Base-by-base conservation (phyloP, 495 filamentous ascomycete genomes). In the Penicillium nucicola region DNA sequence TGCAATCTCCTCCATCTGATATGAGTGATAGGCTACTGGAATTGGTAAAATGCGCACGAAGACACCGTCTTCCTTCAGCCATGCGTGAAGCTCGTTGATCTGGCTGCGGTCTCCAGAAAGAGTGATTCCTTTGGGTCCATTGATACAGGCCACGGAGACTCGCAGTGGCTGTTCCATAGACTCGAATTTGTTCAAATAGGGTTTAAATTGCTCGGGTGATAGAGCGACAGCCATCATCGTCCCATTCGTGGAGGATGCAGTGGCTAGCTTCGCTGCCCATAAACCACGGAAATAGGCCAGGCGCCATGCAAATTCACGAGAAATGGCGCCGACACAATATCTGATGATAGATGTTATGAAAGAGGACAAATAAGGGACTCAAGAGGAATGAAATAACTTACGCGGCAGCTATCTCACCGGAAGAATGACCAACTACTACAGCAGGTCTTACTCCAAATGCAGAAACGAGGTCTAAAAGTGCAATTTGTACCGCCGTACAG, bases 331-430 rank as follows among this genome's bases (percentile, higher is more conserved):
- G 13, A 15, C 13, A 9, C 10, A 41, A 20, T 48, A 38, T 19
- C 53, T 61, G 40, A 48, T 42, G 7, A 47, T 55, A 32, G 72
- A 46, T 73, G 78, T 2, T 75, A n/a, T n/a, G n/a, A n/a, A n/a
- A n/a, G n/a, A n/a, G n/a, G n/a, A n/a, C n/a, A n/a, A n/a, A n/a
- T n/a, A n/a, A n/a, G n/a, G n/a, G n/a, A n/a, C n/a, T n/a, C n/a
- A n/a, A n/a, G n/a, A n/a, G n/a, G n/a, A n/a, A n/a, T n/a, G n/a
- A 71, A 31, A 74, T 58, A 0, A 74, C 77, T 51, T 81, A 84
- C 0, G 79, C 79, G 8, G 79, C 79, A 3, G 67, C 77, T 19
- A 84, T 81, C 55, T 84, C 81, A 9, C 81, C 81, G 0, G 75
- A 79, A 0, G 79, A 83, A 58, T 84, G 81, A n/a, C 81, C 81